Base-by-base conservation (phyloP, 192 early-diverging fungal genomes). In the Backusella mclennaniae region DNA sequence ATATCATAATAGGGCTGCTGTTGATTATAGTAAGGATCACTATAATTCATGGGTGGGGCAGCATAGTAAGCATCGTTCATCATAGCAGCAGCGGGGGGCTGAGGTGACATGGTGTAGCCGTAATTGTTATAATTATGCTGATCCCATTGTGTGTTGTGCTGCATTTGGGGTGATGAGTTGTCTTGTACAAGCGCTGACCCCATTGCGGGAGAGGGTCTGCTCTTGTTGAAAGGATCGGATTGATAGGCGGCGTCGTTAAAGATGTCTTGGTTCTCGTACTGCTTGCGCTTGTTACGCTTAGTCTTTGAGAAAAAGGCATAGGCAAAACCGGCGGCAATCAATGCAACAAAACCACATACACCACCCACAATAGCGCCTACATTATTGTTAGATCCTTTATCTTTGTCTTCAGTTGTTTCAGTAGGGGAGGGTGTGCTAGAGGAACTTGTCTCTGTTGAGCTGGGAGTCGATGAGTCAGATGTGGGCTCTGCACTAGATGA, bases 221-320 rank as follows among this genome's bases (percentile, higher is more conserved):
- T 63, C 0, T 63, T 63, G 56, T 63, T 29, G 26, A 63, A 63
- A 1, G 56, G 56, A 63, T 63, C 56, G 3, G 56, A 23, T 63
- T 63, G 56, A 63, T 63, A 63, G 23, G 23, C 56, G 21, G 56
- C 56, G 7, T 63, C 56, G 12, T 63, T 23, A 63, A 29, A 63
- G 11, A 63, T 63, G 9, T 29, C 26, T 4, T 63, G 21, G 26
- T 63, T 63, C 56, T 63, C 23, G 9, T 63, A 29, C n/a, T 63
- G 56, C 12, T 29, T 29, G 26, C 56, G 56, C 8, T 63, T 63
- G n/a, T 77, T 76, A 19, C 77, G 73, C 26, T 77, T 73, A 6
- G 77, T 72, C 63, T 82, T 82, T 66, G 77, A 78, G 21, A 82
- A 72, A 66, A 82, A 82, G 26, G 81, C 81, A 70, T 82, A 82